Base-by-base conservation (phyloP, 495 filamentous ascomycete species). In the Penicillium malachiteum region DNA sequence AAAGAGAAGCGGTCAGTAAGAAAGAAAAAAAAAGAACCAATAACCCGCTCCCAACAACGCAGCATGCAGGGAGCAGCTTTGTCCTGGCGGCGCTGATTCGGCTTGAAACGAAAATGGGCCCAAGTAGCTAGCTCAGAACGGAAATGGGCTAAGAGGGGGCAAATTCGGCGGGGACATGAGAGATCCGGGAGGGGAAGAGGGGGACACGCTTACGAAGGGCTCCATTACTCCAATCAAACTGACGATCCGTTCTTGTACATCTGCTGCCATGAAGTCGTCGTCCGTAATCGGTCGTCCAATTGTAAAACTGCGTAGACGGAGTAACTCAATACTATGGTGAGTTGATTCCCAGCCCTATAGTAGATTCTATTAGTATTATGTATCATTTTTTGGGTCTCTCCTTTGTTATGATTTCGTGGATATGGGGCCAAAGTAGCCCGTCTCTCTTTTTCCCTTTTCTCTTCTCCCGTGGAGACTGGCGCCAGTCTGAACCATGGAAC, bases 231-330 rank as follows among this genome's bases (percentile, higher is more conserved):
- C 73, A 54, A 87, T 71, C 33, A 82, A 57, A n/a, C 72, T 63
- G 49, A 71, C 75, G 38, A 89, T 78, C 65, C 73, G 78, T 14
- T 79, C 76, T 68, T 84, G 76, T 21, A 75, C 81, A 54, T 78
- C 71, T 34, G 71, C 61, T 14, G 66, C 68, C 44, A 78, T 65
- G 40, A 89, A 73, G 34, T 83, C 73, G 30, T 68, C 63, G 52
- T 92, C 88, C 12, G 74, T 51, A 40, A 95, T 63, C 60, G 84
- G 81, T 52, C 72, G 84, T 33, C 85, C 79, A 35, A 93, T 71
- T 0, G 87, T 91, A 65, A 84, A 94, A 67, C 85, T 93, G 57
- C 84, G 80, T 55, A 96, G 78, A 53, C 89, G 85, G 47, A 95
- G 75, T 52, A 95, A 77, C 40, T 84, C 78, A 60, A 94, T 90